These are phyloP conservation scores for Xanthoconium separans DNA, from an alignment of 1,284 basidiomycete genomes.

Conservation along the genomic window DNA sequence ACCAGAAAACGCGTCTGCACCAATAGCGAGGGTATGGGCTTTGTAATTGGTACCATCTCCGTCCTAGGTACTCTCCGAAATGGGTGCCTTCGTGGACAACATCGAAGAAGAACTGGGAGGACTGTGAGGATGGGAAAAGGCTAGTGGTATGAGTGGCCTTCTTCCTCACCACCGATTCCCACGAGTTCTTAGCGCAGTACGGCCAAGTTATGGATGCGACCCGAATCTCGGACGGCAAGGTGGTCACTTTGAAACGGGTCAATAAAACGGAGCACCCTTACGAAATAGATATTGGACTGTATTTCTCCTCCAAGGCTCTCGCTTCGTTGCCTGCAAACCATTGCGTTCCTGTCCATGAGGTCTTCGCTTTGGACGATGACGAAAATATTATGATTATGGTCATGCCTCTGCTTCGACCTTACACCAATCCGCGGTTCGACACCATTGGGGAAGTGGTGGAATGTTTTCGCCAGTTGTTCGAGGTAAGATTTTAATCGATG, in stretches of 20 bases:
- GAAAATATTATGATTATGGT: not conserved
- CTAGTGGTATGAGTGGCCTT: not conserved
- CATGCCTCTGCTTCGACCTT: not conserved
- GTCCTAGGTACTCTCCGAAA: not conserved
- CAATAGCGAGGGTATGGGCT: no score
- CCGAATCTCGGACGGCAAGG: not conserved
- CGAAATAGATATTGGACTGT: not conserved
- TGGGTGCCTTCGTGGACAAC: not conserved
- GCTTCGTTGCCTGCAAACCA: not conserved
- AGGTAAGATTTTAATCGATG: not conserved
- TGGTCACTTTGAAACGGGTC: not conserved
- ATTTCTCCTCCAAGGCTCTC: not conserved
- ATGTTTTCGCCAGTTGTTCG: not conserved
- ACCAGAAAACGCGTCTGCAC: no score
- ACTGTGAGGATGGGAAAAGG: not conserved
- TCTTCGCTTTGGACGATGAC: not conserved
- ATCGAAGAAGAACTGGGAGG: not conserved
- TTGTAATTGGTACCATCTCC: no score
- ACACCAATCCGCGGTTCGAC: not conserved
- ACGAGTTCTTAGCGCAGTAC: not conserved
- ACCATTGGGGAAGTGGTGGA: not conserved
- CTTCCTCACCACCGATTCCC: not conserved
- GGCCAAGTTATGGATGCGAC: not conserved
- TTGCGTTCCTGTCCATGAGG: not conserved
- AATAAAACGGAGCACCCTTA: not conserved